Conservation (phyloP, 2,329 filamentous ascomycete species). For the Cytospora paraplurivora region DNA sequence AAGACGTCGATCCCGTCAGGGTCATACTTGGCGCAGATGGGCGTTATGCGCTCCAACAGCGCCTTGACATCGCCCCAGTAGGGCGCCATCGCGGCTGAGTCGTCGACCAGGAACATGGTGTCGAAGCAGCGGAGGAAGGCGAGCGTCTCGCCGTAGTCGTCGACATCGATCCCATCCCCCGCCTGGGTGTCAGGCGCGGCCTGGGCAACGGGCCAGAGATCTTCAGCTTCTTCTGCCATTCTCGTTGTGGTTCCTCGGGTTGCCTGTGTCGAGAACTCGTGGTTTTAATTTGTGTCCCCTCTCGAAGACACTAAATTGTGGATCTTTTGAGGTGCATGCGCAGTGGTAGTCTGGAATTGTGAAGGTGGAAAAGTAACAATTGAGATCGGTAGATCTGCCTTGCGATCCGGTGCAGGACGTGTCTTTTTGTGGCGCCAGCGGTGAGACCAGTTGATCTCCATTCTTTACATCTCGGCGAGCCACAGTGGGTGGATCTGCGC, state of each 20-base stretch:
- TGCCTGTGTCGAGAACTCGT: not conserved
- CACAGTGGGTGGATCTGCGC: not conserved
- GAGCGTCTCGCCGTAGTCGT: conserved; percentile 28
- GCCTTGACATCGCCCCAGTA: conserved; percentile 27
- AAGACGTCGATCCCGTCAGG: conserved; percentile 29
- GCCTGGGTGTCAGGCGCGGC: conserved; percentile 12
- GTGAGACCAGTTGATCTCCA: not conserved
- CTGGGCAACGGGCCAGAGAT: conserved; percentile 24
- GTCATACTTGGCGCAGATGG: conserved; percentile 29
- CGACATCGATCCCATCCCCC: conserved; percentile 23
- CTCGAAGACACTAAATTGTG: conserved; percentile 2
- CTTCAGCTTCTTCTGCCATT: conserved; percentile 6
- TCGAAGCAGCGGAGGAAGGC: conserved; percentile 29
- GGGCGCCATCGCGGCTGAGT: conserved; percentile 27
- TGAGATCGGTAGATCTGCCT: not conserved
- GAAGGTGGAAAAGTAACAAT: conserved; percentile 8
- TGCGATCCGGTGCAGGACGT: not conserved
- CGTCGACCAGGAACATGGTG: conserved; percentile 30
- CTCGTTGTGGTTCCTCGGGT: not conserved
- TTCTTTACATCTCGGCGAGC: not conserved
- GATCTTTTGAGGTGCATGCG: not conserved
- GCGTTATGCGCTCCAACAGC: conserved; percentile 28
- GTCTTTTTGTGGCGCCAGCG: not conserved
- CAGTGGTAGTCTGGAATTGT: not conserved
- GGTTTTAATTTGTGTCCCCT: not conserved